Conservation (phyloP, 176 grass and related monocot genomes). For the Carex myosuroides region DNA sequence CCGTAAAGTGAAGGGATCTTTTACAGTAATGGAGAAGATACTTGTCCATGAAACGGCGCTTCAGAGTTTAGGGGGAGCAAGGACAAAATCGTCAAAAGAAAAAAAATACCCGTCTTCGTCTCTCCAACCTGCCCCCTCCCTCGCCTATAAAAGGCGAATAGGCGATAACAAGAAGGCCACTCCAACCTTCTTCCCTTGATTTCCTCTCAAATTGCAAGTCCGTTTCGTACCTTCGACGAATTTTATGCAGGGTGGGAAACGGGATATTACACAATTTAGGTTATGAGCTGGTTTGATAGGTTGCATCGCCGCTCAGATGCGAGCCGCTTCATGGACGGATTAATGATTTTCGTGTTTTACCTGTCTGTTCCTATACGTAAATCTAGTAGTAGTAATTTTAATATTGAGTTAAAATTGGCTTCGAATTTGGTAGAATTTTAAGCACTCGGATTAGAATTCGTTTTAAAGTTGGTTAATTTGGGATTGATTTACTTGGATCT, state of each 20-base stretch:
- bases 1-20: too few relatives aligned
- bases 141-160: constrained; percentile 16
- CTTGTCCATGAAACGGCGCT: background rate
- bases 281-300: constrained; percentile 75
- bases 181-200: background rate
- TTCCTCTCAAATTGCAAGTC: background rate
- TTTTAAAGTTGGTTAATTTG: background rate
- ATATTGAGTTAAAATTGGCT: background rate
- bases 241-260: constrained; percentile 22
- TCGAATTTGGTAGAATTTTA: constrained; percentile 5
- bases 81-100: background rate
- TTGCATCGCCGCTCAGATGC: constrained; percentile 39
- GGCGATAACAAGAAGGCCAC: background rate
- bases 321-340: constrained; percentile 71
- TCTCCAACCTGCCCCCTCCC: background rate
- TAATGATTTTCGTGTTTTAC: constrained; percentile 93
- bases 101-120: background rate
- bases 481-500: constrained; percentile 1
- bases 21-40: too few relatives aligned
- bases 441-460: background rate
- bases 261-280: constrained; percentile 26
- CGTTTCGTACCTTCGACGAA: background rate
- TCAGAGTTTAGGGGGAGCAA: background rate
- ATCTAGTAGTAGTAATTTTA: constrained; percentile 3
- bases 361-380: constrained; percentile 97